Evolutionary conservation across 805 yeast species (phyloP).

Genomic region (Starmera dryadoides): DNA sequence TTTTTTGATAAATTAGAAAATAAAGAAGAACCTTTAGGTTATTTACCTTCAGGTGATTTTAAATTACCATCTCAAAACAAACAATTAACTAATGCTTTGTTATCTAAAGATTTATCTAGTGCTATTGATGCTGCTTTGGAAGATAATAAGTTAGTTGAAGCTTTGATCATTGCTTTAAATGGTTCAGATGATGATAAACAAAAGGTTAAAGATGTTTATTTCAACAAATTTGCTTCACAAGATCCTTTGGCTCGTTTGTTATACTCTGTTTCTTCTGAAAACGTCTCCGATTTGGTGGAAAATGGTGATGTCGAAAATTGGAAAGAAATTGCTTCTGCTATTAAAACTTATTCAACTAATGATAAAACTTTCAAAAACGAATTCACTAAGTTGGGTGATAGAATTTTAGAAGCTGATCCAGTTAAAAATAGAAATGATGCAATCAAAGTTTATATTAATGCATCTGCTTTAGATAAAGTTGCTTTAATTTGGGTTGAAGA

Average conservation of each 20-base stretch:
- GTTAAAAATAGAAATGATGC: slow-evolving; percentile 64
- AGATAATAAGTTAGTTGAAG: slow-evolving; percentile 63
- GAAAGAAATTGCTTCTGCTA: slow-evolving; percentile 72
- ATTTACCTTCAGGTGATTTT: slow-evolving; percentile 49
- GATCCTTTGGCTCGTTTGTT: slow-evolving; percentile 65
- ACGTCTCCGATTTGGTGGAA: slow-evolving; percentile 62
- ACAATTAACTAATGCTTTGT: slow-evolving; percentile 40
- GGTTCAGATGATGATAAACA: slow-evolving; percentile 55
- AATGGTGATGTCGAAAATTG: slow-evolving; percentile 76
- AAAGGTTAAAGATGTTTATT: slow-evolving; percentile 66
- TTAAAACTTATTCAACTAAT: slow-evolving; percentile 48
- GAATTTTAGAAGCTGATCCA: slow-evolving; percentile 45
- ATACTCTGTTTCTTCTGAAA: slow-evolving; percentile 49
- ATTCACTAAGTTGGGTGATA: slow-evolving; percentile 68
- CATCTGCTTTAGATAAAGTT: slow-evolving; percentile 72
- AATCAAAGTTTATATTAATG: slow-evolving; percentile 69
- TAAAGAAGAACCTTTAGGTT: slow-evolving; percentile 10
- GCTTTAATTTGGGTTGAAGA: slow-evolving; percentile 82
- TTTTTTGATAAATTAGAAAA: slow-evolving; percentile 30
- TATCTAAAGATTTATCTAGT: slow-evolving; percentile 52
- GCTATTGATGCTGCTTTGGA: slow-evolving; percentile 67
- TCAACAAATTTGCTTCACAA: slow-evolving; percentile 42
- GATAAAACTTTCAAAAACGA: slow-evolving; percentile 43
- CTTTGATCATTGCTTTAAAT: slow-evolving; percentile 71
- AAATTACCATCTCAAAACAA: slow-evolving; percentile 37